Conservation (phyloP, 768 basidiomycete genomes). For the Roridomyces roridus region DNA sequence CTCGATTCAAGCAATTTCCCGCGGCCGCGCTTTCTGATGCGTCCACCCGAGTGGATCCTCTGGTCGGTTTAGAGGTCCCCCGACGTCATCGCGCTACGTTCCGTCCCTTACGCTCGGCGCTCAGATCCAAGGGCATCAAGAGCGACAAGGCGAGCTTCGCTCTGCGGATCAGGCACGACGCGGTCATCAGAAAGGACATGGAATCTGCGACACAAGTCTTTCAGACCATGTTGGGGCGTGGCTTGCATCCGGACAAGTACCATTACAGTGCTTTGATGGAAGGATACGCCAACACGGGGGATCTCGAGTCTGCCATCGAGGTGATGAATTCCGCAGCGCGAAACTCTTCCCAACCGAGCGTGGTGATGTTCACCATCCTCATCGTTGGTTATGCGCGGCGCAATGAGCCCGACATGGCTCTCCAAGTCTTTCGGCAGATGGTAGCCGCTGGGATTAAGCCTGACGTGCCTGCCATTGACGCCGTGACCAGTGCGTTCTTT, state of each 20-base stretch:
- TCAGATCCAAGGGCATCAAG: constrained; percentile 53
- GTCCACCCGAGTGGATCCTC: constrained; percentile 51
- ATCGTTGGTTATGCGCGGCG: constrained; percentile 74
- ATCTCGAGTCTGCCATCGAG: constrained; percentile 60
- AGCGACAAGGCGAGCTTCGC: constrained; percentile 64
- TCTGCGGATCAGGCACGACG: constrained; percentile 69
- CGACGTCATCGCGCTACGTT: constrained; percentile 38
- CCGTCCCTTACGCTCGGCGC: constrained; percentile 50
- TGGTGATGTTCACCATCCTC: constrained; percentile 79
- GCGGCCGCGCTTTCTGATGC: constrained; percentile 29
- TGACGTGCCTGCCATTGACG: constrained; percentile 75
- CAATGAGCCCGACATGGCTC: constrained; percentile 58
- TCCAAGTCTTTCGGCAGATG: constrained; percentile 68
- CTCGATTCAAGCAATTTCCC: constrained; percentile 17
- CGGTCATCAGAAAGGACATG: constrained; percentile 56
- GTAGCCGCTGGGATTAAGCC: constrained; percentile 64
- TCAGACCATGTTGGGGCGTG: constrained; percentile 64
- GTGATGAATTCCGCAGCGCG: constrained; percentile 58
- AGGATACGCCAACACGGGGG: constrained; percentile 66
- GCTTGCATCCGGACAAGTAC: constrained; percentile 73
- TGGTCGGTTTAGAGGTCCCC: constrained; percentile 49
- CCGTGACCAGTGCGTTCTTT: constrained; percentile 72
- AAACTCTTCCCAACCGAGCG: constrained; percentile 60
- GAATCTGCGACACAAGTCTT: constrained; percentile 60
- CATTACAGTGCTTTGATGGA: constrained; percentile 82